Evolutionary conservation across 1,139 yeast species (phyloP).

Genomic region (Pichia sp.): DNA sequence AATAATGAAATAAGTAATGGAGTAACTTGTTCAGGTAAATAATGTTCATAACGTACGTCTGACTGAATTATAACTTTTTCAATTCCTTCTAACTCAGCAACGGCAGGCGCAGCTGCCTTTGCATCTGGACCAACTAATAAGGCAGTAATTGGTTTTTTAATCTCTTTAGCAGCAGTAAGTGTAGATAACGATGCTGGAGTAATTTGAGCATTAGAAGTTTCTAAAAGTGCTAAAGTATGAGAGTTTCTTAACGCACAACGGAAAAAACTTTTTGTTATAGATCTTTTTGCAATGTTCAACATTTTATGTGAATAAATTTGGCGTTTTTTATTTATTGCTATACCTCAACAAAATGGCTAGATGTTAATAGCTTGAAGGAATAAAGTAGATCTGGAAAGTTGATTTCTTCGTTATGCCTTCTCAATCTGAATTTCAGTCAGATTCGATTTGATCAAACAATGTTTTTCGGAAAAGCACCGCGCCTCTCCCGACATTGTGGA

Average conservation of each 20-base stretch:
- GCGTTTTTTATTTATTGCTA: too few relatives aligned
- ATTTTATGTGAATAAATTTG: background rate
- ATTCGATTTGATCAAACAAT: too few relatives aligned
- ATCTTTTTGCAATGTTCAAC: constrained; percentile 5
- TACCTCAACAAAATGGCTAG: too few relatives aligned
- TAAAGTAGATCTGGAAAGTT: too few relatives aligned
- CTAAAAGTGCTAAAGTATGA: constrained; percentile 66
- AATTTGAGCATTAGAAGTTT: constrained; percentile 47
- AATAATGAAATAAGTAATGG: constrained; percentile 49
- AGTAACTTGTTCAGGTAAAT: constrained; percentile 59
- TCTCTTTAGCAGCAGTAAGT: constrained; percentile 54
- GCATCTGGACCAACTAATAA: constrained; percentile 53
- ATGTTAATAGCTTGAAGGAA: too few relatives aligned
- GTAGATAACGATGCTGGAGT: constrained; percentile 65
- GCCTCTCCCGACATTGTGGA: too few relatives aligned
- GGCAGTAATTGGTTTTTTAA: constrained; percentile 63
- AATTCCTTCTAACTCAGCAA: constrained; percentile 36
- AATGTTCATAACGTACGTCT: constrained; percentile 46
- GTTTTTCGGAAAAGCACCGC: too few relatives aligned
- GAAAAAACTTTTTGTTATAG: background rate
- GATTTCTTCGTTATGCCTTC: too few relatives aligned
- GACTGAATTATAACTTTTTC: constrained; percentile 46
- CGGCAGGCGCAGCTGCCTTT: constrained; percentile 34
- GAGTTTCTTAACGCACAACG: constrained; percentile 5
- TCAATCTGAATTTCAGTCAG: too few relatives aligned